phyloP scores from a whole-genome alignment of 2,329 filamentous ascomycete species.

The Lasiodiplodia citricola region DNA sequence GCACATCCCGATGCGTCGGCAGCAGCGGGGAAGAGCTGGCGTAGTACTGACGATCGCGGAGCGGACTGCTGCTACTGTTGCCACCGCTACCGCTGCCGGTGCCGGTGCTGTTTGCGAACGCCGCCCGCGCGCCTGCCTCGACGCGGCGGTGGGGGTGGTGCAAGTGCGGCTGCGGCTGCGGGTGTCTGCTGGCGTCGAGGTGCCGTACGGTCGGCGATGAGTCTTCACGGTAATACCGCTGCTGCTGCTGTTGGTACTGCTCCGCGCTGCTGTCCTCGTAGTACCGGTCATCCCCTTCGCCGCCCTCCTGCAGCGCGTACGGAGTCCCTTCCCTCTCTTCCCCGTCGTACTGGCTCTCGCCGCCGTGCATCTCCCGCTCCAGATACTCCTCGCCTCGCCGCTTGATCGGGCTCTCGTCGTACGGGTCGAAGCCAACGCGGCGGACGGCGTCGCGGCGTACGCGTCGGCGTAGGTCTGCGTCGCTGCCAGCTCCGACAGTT shows the following conservation, averaged over 20 bases:
- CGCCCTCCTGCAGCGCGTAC: background rate
- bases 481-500: constrained; percentile 68
- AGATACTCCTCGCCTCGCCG: constrained; percentile 70
- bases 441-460: constrained; percentile 65
- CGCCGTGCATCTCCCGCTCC: constrained; percentile 39
- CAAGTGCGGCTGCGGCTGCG: background rate
- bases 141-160: no score
- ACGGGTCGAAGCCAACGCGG: constrained; percentile 73
- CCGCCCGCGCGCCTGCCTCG: no score
- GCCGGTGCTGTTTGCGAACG: no score
- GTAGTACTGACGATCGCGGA: background rate
- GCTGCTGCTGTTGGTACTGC: background rate
- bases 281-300: background rate
- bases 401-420: constrained; percentile 73
- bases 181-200: no score
- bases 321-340: background rate
- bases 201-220: background rate
- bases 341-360: background rate
- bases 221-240: background rate
- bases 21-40: constrained; percentile 28
- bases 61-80: constrained; percentile 5
- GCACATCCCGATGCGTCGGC: constrained; percentile 31
- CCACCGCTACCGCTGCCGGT: no score
- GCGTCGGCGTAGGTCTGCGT: constrained; percentile 64
- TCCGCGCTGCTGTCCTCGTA: background rate